Base-by-base conservation (phyloP, 441 rosid species). In the Gossypium trilobum region DNA sequence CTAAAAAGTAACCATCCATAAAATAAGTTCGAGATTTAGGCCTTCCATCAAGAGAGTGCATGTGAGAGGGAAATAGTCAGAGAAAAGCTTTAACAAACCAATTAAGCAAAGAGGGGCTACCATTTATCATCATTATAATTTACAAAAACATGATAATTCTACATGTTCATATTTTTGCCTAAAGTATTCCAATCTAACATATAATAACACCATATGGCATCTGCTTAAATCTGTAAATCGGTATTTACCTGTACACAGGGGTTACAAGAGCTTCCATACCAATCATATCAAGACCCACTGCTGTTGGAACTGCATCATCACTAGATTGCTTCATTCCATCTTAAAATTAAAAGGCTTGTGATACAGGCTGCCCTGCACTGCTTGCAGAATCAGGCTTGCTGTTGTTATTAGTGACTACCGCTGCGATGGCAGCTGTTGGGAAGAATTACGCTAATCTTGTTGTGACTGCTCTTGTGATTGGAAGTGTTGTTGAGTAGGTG, bases 211-310 rank as follows among this genome's bases (percentile, higher is more conserved):
- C 2, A 5, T 51, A 51, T 17, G 60, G 33, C 4, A 29, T 23
- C 46, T 16, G 72, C 61, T 46, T 52, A 68, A 29, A 68, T 52
- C 22, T 31, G 29, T 52, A 68, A 29, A 68, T 68, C 13, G 13
- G 13, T 31, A 29, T 71, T 39, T 89, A 90, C 95, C 99, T 90
- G 95, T 93, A 89, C 96, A 87, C 74, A 77, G 87, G 82, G 81
- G 88, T 79, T 71, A 73, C 74, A 76, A 79, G 86, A 84, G 92
- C 87, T 82, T 82, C 88, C 84, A 68, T 77, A 84, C 81, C 73
- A 70, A 85, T 73, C 67, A 81, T 77, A 74, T 86, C 85, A 82
- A 87, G 82, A 81, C 73, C 78, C 75, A 82, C 79, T 56, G 81
- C 87, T 63, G 72, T 80, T 31, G 51, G 80, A 82, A 75, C 79